phyloP scores from a whole-genome alignment of 1,139 yeast species.

The Martiniozyma asiatica region DNA sequence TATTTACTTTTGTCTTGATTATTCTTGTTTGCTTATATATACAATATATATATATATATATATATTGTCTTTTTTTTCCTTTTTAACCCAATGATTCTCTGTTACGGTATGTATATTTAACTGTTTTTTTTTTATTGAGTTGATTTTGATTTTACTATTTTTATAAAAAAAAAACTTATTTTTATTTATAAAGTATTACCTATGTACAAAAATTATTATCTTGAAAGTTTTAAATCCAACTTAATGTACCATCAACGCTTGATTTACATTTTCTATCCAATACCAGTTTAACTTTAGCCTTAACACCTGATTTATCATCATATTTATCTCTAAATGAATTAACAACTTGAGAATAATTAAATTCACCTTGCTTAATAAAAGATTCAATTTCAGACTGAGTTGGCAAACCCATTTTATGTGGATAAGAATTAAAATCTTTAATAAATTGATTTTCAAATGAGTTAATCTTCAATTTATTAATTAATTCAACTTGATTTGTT shows the following conservation, averaged over 20 bases:
- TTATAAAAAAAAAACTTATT: too few species aligned
- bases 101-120: too few species aligned
- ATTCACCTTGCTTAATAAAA: constrained; percentile 57
- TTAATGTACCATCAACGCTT: constrained; percentile 45
- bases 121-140: too few species aligned
- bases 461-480: constrained; percentile 27
- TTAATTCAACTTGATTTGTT: constrained; percentile 10
- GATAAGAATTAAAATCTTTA: constrained; percentile 50
- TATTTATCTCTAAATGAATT: constrained; percentile 44
- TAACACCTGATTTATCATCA: constrained; percentile 52
- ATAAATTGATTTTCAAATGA: constrained; percentile 23
- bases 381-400: constrained; percentile 43
- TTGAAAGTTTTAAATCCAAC: constrained; percentile 38
- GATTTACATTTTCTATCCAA: constrained; percentile 52
- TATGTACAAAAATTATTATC: too few species aligned
- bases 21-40: constrained; percentile 1
- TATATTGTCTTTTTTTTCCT: too few species aligned
- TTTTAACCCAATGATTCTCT: too few species aligned
- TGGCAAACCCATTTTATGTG: constrained; percentile 70
- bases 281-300: constrained; percentile 40
- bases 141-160: too few species aligned
- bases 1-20: background rate
- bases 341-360: constrained; percentile 53
- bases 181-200: too few species aligned
- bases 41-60: constrained; percentile 1